Percentiles rank a stretch among this genome's conserved stretches.
Conservation (phyloP, 345 rosid species). For the Aegle marmelos region DNA sequence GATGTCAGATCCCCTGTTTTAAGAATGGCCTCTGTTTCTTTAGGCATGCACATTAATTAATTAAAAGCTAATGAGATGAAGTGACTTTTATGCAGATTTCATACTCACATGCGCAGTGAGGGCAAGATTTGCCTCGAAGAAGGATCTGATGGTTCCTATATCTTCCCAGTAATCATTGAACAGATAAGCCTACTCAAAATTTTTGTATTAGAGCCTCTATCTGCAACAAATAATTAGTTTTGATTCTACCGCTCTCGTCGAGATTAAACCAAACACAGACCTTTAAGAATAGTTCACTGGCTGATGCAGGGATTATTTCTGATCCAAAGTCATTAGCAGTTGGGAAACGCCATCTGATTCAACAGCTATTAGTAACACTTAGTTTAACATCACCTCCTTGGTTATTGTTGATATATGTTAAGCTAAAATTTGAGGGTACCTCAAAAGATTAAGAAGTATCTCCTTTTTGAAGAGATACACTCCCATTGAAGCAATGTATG, state of each 20-base stretch:
- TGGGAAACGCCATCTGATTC: constrained; percentile 91
- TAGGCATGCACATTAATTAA: not conserved
- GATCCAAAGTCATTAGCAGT: constrained; percentile 98
- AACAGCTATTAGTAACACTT: not conserved
- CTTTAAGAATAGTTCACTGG: constrained; percentile 65
- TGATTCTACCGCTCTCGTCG: not conserved
- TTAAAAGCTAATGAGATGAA: not conserved
- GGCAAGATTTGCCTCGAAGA: constrained; percentile 92
- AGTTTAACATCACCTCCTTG: not conserved
- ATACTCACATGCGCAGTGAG: constrained; percentile 83
- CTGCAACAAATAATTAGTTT: not conserved
- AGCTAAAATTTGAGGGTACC: constrained; percentile 39
- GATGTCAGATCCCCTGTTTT: constrained; percentile 4
- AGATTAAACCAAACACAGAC: constrained; percentile 27
- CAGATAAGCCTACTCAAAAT: constrained; percentile 71
- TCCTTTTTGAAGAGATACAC: constrained; percentile 95
- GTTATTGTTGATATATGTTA: not conserved
- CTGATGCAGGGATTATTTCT: constrained; percentile 93
- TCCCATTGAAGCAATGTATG: constrained; percentile 98
- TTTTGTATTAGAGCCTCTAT: constrained; percentile 4
- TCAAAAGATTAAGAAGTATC: constrained; percentile 82
- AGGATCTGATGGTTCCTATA: constrained; percentile 94
- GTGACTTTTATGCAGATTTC: not conserved
- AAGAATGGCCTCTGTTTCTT: not conserved
- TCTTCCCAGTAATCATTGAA: constrained; percentile 98